Conservation (phyloP, 768 basidiomycete genomes). For the Mycena crocata region DNA sequence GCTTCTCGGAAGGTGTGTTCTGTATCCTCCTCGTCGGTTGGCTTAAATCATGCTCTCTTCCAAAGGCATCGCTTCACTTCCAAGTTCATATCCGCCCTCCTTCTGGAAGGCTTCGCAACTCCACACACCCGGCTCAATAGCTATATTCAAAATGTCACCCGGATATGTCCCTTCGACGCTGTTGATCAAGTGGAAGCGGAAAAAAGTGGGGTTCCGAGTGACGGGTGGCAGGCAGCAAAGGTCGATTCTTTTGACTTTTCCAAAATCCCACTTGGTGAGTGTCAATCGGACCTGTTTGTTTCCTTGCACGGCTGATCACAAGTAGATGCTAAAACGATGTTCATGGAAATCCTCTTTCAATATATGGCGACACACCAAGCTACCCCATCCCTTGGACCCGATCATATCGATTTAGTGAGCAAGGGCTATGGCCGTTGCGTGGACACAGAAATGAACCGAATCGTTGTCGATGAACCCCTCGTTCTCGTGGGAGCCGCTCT, state of each 20-base stretch:
- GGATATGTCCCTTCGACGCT: background rate
- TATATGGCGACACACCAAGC: conserved; percentile 6
- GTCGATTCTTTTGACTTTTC: background rate
- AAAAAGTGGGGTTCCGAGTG: background rate
- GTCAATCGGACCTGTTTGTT: background rate
- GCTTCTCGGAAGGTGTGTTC: conserved; percentile 21
- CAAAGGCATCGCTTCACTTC: conserved; percentile 29
- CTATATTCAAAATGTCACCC: background rate
- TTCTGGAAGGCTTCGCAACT: background rate
- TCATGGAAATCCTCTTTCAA: background rate
- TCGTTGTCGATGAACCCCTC: background rate
- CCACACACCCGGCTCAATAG: conserved; percentile 1
- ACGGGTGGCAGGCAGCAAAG: background rate
- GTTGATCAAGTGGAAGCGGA: background rate
- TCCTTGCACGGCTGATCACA: background rate
- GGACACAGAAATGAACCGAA: background rate
- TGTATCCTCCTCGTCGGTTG: background rate
- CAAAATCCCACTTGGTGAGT: background rate
- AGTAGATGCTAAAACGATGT: background rate
- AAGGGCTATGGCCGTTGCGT: background rate
- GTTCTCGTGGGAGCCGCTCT: background rate
- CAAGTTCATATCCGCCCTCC: conserved; percentile 1
- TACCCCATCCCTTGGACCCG: background rate
- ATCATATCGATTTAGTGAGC: background rate
- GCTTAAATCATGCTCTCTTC: background rate